Percentiles rank a stretch among this genome's conserved stretches.
Evolutionary conservation across 805 yeast species (phyloP).

Genomic region (Grigorovia humatica): DNA sequence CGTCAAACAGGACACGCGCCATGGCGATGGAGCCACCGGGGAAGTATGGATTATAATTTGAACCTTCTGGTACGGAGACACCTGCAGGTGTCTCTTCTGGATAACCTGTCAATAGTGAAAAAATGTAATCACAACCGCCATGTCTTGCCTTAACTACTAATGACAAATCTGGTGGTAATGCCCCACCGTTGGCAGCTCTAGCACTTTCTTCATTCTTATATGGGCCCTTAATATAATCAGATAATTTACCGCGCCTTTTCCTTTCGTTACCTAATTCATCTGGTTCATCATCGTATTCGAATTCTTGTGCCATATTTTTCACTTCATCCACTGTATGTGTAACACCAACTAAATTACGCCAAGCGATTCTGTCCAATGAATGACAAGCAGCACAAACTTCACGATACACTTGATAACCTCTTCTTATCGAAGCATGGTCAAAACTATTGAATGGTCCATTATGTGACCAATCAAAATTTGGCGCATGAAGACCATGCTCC

Average conservation of each 20-base stretch:
- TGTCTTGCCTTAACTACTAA: conserved; percentile 98
- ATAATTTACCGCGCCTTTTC: conserved; percentile 96
- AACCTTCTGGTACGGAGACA: conserved; percentile 81
- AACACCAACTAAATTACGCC: conserved; percentile 97
- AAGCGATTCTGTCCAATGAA: conserved; percentile 90
- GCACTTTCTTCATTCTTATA: conserved; percentile 98
- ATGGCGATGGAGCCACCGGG: conserved; percentile 99
- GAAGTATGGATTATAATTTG: conserved; percentile 99
- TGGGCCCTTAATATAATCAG: conserved; percentile 91
- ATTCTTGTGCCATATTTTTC: conserved; percentile 88
- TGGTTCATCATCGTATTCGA: conserved; percentile 97
- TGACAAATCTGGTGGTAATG: conserved; percentile 95
- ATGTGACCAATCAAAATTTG: conserved; percentile 89
- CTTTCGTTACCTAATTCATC: conserved; percentile 97
- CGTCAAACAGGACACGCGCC: conserved; percentile 98
- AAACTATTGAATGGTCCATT: conserved; percentile 83
- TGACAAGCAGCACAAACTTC: conserved; percentile 99
- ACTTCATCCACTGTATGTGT: conserved; percentile 87
- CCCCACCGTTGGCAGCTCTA: conserved; percentile 99
- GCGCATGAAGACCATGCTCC: conserved; percentile 97
- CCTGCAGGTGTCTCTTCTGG: conserved; percentile 99
- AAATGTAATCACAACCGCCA: conserved; percentile 94
- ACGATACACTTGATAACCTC: conserved; percentile 97
- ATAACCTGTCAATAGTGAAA: conserved; percentile 91
- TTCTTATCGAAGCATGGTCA: conserved; percentile 92